Evolutionary conservation across 768 basidiomycete species (phyloP).

Genomic region (Psilocybe cyanescens): DNA sequence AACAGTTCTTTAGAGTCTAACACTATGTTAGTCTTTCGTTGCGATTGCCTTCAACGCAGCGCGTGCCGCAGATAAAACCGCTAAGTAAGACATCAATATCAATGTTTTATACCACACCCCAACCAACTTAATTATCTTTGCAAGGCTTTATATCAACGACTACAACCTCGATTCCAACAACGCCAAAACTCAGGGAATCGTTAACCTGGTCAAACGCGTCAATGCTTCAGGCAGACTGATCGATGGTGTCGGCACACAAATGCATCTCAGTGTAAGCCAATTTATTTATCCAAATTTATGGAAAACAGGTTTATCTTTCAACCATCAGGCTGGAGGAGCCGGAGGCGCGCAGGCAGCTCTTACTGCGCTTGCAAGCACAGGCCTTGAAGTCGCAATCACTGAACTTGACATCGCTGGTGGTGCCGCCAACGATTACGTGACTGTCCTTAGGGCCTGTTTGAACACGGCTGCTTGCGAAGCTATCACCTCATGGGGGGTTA

Average conservation of each 20-base stretch:
- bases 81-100: slow-evolving; percentile 36
- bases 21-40: slow-evolving; percentile 42
- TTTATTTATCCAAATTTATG: too few species aligned
- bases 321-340: slow-evolving; percentile 37
- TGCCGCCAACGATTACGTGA: slow-evolving; percentile 44
- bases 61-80: slow-evolving; percentile 48
- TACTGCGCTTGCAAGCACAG: slow-evolving; percentile 44
- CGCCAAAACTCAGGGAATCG: slow-evolving; percentile 44
- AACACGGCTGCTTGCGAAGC: slow-evolving; percentile 42
- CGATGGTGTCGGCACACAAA: slow-evolving; percentile 54
- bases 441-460: slow-evolving; percentile 50
- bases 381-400: slow-evolving; percentile 51
- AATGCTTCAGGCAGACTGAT: slow-evolving; percentile 44
- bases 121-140: background rate
- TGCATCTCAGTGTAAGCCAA: slow-evolving; percentile 38
- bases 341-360: slow-evolving; percentile 46
- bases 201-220: slow-evolving; percentile 44
- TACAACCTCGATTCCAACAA: slow-evolving; percentile 53
- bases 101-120: background rate
- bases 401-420: slow-evolving; percentile 46
- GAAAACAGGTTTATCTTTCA: background rate
- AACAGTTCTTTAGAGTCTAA: background rate
- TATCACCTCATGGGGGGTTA: slow-evolving; percentile 56
- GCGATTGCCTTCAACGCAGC: slow-evolving; percentile 55
- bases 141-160: slow-evolving; percentile 47